These are phyloP conservation scores for Perilla frutescens DNA, from an alignment of 257 asterid genomes.

Conservation along the genomic window DNA sequence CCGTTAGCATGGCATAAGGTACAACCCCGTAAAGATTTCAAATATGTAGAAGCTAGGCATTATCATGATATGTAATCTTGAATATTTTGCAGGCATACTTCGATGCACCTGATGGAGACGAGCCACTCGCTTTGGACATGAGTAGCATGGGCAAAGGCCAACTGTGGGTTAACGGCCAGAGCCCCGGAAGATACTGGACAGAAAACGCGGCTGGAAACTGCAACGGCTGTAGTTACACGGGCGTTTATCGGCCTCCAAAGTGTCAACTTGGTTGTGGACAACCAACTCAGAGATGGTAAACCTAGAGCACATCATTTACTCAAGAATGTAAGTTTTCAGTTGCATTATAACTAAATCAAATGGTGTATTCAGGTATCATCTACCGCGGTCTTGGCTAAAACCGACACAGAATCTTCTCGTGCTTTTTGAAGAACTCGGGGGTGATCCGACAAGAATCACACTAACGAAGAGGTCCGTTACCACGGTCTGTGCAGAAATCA, in stretches of 20 bases:
- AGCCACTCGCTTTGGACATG: conserved; percentile 94
- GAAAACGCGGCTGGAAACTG: conserved; percentile 74
- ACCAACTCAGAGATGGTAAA: conserved; percentile 92
- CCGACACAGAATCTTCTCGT: conserved; percentile 78
- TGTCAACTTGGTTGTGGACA: conserved; percentile 88
- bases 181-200: conserved; percentile 93
- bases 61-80: background rate
- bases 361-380: conserved; percentile 73
- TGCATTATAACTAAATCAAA: background rate
- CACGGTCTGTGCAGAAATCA: conserved; percentile 76
- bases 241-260: conserved; percentile 70
- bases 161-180: conserved; percentile 90
- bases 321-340: background rate
- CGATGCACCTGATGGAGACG: conserved; percentile 81
- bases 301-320: background rate
- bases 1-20: conserved; percentile 99
- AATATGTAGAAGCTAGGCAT: background rate
- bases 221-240: conserved; percentile 66
- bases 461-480: conserved; percentile 79
- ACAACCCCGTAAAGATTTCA: conserved; percentile 4
- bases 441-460: conserved; percentile 80
- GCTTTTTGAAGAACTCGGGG: conserved; percentile 91
- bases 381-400: conserved; percentile 91
- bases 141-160: conserved; percentile 96
- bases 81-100: conserved; percentile 71